Base-by-base conservation (phyloP, 2,329 filamentous ascomycete species). In the Xylariaceae sp. region DNA sequence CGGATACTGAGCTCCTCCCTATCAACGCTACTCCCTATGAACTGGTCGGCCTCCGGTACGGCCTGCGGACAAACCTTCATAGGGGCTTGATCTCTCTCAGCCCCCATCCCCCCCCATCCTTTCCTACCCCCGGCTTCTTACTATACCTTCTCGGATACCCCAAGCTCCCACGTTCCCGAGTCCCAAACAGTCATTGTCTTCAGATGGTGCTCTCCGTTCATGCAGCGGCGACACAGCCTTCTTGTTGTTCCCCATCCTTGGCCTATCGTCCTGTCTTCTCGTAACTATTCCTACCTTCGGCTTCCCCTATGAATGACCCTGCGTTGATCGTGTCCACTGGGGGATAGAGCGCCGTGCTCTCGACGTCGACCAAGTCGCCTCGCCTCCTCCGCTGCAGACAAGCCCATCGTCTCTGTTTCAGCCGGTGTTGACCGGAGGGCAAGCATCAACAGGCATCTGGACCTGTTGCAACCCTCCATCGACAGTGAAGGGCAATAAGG, bases 211-310 rank as follows among this genome's bases (percentile, higher is more conserved):
- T 43, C 40, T 47, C 45, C 37, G 37, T 52, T 55, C 40, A 56
- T 56, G 53, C 51, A 47, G 44, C 45, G 37, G 38, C 40, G 44
- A 44, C 53, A 57, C 46, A 53, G 50, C 51, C 50, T 47, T 26
- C 24, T 26, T 26, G 12, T 32, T 31, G n/a, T n/a, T n/a, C 35
- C 38, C 24, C 36, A 11, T 26, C 25, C 36, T 34, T 29, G 35
- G 22, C 24, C 5, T 17, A 29, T 36, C 29, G 38, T 22, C 31
- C 32, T 19, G 22, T 14, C 21, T 12, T 17, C 19, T 18, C 14
- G 27, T n/a, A n/a, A n/a, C n/a, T n/a, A n/a, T n/a, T 30, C 29
- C 17, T 19, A 24, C 15, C 15, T 3, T 10, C n/a, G n/a, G n/a
- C n/a, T n/a, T n/a, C n/a, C n/a, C n/a, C n/a, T n/a, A n/a, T n/a